Percentiles rank a stretch among this genome's conserved stretches.
Conservation (phyloP, 371 early-diverging fungal species). For the Rhizopus stolonifer region DNA sequence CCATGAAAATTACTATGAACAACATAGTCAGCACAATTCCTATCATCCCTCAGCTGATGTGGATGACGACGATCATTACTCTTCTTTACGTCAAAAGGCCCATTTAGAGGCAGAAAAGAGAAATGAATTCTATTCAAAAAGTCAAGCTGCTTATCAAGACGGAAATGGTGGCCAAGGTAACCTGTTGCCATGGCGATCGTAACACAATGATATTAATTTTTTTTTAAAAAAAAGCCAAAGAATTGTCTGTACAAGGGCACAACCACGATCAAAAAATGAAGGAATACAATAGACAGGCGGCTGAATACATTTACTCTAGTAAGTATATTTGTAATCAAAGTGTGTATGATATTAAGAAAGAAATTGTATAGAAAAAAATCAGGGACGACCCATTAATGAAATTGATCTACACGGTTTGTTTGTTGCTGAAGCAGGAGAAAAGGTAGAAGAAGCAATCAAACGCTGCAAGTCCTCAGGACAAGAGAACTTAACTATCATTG, state of each 20-base stretch:
- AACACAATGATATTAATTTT: neutral
- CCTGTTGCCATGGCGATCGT: neutral
- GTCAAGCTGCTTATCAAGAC: slow-evolving; percentile 44
- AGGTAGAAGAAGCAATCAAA: slow-evolving; percentile 50
- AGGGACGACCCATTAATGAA: slow-evolving; percentile 43
- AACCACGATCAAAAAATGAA: slow-evolving; percentile 55
- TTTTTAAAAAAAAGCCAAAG: slow-evolving; percentile 43
- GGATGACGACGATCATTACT: slow-evolving; percentile 40
- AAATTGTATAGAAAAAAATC: slow-evolving; percentile 42
- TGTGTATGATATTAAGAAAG: neutral
- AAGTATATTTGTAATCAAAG: too few relatives aligned
- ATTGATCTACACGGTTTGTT: slow-evolving; percentile 63
- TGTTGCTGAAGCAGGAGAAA: slow-evolving; percentile 57
- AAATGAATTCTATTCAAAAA: slow-evolving; percentile 40
- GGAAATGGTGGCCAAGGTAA: slow-evolving; percentile 46
- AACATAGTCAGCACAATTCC: slow-evolving; percentile 13
- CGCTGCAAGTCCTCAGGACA: slow-evolving; percentile 44
- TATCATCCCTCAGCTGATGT: slow-evolving; percentile 17
- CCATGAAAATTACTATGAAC: slow-evolving; percentile 6
- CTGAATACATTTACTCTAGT: slow-evolving; percentile 51
- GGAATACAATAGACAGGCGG: slow-evolving; percentile 52
- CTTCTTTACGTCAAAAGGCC: slow-evolving; percentile 35
- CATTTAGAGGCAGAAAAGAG: slow-evolving; percentile 46
- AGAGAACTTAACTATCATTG: slow-evolving; percentile 56
- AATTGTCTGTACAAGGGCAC: slow-evolving; percentile 54